Conservation (phyloP, 345 rosid genomes). For the Populus nigra region DNA sequence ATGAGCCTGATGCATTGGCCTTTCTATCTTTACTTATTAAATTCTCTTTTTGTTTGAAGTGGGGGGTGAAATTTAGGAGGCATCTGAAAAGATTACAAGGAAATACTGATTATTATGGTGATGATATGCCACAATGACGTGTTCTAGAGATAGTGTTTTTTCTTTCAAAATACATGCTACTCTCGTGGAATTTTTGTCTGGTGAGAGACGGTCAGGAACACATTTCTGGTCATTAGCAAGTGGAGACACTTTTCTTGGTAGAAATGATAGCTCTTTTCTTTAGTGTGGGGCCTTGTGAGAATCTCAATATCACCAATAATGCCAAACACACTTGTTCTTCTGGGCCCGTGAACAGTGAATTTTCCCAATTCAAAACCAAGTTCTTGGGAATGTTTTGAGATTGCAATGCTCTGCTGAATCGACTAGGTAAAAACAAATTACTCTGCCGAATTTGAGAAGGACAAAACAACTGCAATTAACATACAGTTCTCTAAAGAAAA, state of each 20-base stretch:
- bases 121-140: background rate
- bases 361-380: constrained; percentile 5
- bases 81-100: background rate
- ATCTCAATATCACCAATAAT: background rate
- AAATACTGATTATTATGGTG: background rate
- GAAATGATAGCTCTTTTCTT: background rate
- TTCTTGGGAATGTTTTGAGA: background rate
- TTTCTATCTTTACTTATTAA: background rate
- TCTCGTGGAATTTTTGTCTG: background rate
- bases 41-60: background rate
- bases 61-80: background rate
- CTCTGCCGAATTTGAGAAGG: background rate
- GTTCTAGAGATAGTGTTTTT: background rate
- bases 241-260: background rate
- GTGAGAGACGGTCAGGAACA: background rate
- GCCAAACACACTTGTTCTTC: background rate
- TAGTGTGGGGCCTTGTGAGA: background rate
- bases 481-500: constrained; percentile 1
- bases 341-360: background rate
- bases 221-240: background rate
- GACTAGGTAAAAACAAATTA: background rate
- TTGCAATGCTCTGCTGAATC: background rate
- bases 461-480: constrained; percentile 5
- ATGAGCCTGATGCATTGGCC: background rate
- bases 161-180: no score